Conservation (phyloP, 352 stramenopile species). For the Phytophthora pinifolia region DNA sequence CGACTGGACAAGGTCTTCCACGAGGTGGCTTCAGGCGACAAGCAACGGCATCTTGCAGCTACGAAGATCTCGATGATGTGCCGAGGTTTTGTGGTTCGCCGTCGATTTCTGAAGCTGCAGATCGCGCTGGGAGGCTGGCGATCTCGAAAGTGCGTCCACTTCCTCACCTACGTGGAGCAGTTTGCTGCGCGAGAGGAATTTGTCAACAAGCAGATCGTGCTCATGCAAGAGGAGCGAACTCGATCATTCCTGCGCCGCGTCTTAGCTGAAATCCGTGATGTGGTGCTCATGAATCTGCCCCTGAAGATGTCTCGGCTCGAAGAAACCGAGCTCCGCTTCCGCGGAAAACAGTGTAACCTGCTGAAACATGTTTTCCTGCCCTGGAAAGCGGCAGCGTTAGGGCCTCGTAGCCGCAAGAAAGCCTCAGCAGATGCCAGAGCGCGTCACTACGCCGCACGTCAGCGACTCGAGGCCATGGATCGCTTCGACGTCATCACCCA, state of each 20-base stretch:
- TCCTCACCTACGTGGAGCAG: conserved; percentile 60
- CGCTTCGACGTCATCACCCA: conserved; percentile 70
- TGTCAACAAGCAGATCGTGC: conserved; percentile 47
- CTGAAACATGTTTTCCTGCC: conserved; percentile 39
- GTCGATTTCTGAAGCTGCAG: conserved; percentile 45
- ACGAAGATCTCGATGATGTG: conserved; percentile 63
- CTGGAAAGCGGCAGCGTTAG: conserved; percentile 59
- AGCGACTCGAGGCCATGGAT: conserved; percentile 56
- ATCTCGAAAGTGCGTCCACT: conserved; percentile 32
- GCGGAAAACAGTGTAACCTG: conserved; percentile 41
- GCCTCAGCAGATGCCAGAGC: conserved; percentile 41
- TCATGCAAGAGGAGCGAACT: conserved; percentile 44
- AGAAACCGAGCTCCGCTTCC: conserved; percentile 56
- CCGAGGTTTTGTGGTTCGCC: conserved; percentile 51
- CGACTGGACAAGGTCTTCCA: conserved; percentile 77
- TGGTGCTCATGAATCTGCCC: conserved; percentile 69
- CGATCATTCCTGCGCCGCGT: conserved; percentile 43
- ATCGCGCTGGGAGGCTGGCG: conserved; percentile 55
- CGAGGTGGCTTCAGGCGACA: conserved; percentile 71
- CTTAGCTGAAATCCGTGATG: conserved; percentile 65
- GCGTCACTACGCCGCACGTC: conserved; percentile 47
- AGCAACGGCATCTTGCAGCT: conserved; percentile 67
- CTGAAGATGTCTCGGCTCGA: conserved; percentile 49
- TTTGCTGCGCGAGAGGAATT: conserved; percentile 72
- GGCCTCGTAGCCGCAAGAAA: conserved; percentile 59